Evolutionary conservation across 108 stramenopile genomes (phyloP), one percentile per base, ranked within the genome.

Genomic region (Nitzschia putrida): DNA sequence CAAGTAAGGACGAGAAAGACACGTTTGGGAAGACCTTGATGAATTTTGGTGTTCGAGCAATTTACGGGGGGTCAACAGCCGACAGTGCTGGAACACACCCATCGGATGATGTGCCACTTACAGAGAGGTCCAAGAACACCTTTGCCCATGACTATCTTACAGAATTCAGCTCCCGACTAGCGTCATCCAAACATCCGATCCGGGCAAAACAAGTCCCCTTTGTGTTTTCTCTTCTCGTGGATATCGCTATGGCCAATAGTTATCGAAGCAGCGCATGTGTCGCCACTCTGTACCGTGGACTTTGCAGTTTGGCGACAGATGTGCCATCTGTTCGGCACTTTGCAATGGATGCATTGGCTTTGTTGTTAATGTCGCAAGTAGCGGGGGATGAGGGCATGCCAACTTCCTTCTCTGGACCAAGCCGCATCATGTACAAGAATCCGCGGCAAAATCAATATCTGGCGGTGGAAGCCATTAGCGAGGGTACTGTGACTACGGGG

Each of bases 31-130:
- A 85, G 56, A 90, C 88, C 57, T 68, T 93, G 34, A 86, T 93
- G 40, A 88, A 72, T 57, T 84, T 90, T 50, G 92, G 89, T 21
- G 92, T 87, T 2, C 74, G 88, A 61, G 88, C 88, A 34, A 86
- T 93, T 43, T 73, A 75, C 50, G 82, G 82, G 18, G 74, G 71
- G 37, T 68, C 70, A 10, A 14, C 55, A 10, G 60, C 51, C 13
- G 66, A 68, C 40, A 73, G 54, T 53, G 51, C 8, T 3, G 60
- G 71, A 16, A 55, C 53, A 56, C 66, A 52, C 18, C 60, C 13
- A 57, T 59, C 38, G 29, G 64, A 71, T 53, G 73, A 72, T 52
- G 76, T 64, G 57, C 75, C 70, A 55, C 64, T 51, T 57, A 68
- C 64, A 63, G 77, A 50, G 76, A 66, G 82, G 44, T 75, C 80